Evolutionary conservation across 805 yeast species (phyloP), one percentile per base, ranked within the genome.

Genomic region (Schizosaccharomyces octosporus): DNA sequence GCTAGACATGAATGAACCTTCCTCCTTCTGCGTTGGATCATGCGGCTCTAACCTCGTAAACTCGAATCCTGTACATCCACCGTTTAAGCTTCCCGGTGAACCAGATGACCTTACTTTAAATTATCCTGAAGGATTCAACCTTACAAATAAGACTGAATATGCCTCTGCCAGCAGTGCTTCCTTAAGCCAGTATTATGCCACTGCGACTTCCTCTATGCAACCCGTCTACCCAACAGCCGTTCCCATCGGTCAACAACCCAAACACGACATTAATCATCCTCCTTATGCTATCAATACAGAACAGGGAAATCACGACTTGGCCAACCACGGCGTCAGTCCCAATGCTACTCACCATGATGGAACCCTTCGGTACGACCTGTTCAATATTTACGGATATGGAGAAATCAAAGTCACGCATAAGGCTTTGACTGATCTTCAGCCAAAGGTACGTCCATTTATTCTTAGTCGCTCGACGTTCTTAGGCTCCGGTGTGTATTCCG

Each of bases 401-500:
- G 67, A 67, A 63, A 62, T 64, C 55, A 68, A 31, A n/a, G 60
- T 55, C 2, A n/a, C 61, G 2, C 48, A 60, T 48, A 27, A 62
- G 43, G 63, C 60, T 21, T 29, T 62, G 31, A 39, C 43, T 11
- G 36, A 48, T 54, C n/a, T 43, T 66, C 62, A 65, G 9, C 60
- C 61, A 1, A 29, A 61, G 17, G 36, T 67, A 61, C 65, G 72
- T 55, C 95, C 94, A 9, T 86, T 86, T 65, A 69, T 86, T 11
- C 72, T 86, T 59, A 83, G 94, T 0, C 75, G 95, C 65, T 75
- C 93, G 0, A 85, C 78, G 68, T 86, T 75, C 68, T 75, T 90
- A 0, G 95, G 95, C 0, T 84, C 90, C 5, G 94, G 86, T 69
- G 77, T 85, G 67, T 76, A 88, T 0, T 78, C 86, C 0, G 93